Evolutionary conservation across 139 green algal species (phyloP).

Genomic region (Picochlorum sp.): DNA sequence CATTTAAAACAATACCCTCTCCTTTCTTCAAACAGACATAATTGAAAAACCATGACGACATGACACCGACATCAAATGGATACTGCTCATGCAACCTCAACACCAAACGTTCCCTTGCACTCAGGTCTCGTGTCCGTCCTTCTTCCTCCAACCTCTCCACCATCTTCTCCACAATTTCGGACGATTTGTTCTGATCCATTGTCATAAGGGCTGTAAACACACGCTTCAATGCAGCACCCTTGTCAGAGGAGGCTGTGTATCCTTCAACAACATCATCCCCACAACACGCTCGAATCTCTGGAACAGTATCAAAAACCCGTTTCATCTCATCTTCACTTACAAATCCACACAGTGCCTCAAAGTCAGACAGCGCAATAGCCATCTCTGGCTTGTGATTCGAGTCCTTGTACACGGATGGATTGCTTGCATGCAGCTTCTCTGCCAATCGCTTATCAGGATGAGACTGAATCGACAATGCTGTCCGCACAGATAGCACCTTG

Average conservation of each 20-base stretch:
- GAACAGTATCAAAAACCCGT: conserved; percentile 30
- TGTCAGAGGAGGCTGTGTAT: not conserved
- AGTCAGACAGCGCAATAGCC: conserved; percentile 82
- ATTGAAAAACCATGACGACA: conserved; percentile 93
- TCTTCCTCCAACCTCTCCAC: conserved; percentile 7
- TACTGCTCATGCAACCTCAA: conserved; percentile 86
- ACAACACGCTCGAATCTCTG: conserved; percentile 44
- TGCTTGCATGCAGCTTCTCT: conserved; percentile 67
- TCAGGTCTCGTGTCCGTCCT: conserved; percentile 18
- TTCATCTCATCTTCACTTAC: conserved; percentile 44
- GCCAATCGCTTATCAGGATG: conserved; percentile 95
- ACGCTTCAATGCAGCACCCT: conserved; percentile 33
- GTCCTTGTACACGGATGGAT: conserved; percentile 89
- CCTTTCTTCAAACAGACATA: conserved; percentile 45
- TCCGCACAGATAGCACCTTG: conserved; percentile 94
- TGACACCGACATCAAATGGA: conserved; percentile 85
- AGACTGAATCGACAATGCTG: conserved; percentile 94
- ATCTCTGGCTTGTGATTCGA: conserved; percentile 99
- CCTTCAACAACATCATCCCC: conserved; percentile 5
- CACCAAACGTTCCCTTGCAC: conserved; percentile 59
- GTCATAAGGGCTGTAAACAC: conserved; percentile 87
- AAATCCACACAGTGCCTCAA: conserved; percentile 92
- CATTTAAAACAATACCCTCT: conserved; percentile 75
- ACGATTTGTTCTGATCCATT: conserved; percentile 4
- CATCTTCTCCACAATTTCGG: not conserved